These are phyloP conservation scores for Cyberlindnera euphorbiiphila DNA, from an alignment of 805 yeast species.

Conservation along the genomic window DNA sequence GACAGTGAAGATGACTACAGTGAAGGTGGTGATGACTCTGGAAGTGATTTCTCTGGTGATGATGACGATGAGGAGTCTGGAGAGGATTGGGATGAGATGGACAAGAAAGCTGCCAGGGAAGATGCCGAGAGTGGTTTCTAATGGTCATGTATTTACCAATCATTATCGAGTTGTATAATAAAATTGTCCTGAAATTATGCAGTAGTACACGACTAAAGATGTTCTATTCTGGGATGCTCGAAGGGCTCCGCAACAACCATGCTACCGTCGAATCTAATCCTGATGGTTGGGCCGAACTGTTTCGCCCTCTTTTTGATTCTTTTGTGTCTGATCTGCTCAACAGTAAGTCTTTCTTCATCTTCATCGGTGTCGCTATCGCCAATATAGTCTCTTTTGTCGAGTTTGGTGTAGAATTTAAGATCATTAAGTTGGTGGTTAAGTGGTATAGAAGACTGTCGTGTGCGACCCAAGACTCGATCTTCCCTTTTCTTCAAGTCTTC, in stretches of 20 bases:
- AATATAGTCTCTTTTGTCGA: slow-evolving; percentile 22
- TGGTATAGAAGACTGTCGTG: slow-evolving; percentile 1
- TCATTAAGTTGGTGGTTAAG: slow-evolving; percentile 9
- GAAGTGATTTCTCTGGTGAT: slow-evolving; percentile 34
- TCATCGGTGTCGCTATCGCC: slow-evolving; percentile 29
- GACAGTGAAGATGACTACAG: slow-evolving; percentile 34
- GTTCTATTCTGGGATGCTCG: slow-evolving; percentile 21
- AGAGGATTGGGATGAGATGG: slow-evolving; percentile 33
- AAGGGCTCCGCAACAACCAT: slow-evolving; percentile 28
- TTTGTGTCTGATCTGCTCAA: slow-evolving; percentile 17
- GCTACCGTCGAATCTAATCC: slow-evolving; percentile 21
- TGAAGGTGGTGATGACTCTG: slow-evolving; percentile 31
- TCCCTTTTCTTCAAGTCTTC: slow-evolving; percentile 23
- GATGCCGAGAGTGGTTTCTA: slow-evolving; percentile 41
- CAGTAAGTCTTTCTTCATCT: slow-evolving; percentile 22
- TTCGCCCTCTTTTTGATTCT: slow-evolving; percentile 12
- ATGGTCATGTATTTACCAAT: slow-evolving; percentile 32
- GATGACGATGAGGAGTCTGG: slow-evolving; percentile 38
- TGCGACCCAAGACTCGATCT: slow-evolving; percentile 22
- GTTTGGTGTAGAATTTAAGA: slow-evolving; percentile 18
- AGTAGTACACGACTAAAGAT: slow-evolving; percentile 1
- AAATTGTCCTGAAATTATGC: slow-evolving; percentile 36
- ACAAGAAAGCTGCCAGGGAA: slow-evolving; percentile 26
- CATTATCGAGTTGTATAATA: slow-evolving; percentile 31
- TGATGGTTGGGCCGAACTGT: slow-evolving; percentile 25